A percentile compares a stretch with the other conserved stretches of the same genome.
These are phyloP conservation scores for Elsinoe perseae DNA, from an alignment of 2,329 filamentous ascomycete genomes.

Conservation along the genomic window DNA sequence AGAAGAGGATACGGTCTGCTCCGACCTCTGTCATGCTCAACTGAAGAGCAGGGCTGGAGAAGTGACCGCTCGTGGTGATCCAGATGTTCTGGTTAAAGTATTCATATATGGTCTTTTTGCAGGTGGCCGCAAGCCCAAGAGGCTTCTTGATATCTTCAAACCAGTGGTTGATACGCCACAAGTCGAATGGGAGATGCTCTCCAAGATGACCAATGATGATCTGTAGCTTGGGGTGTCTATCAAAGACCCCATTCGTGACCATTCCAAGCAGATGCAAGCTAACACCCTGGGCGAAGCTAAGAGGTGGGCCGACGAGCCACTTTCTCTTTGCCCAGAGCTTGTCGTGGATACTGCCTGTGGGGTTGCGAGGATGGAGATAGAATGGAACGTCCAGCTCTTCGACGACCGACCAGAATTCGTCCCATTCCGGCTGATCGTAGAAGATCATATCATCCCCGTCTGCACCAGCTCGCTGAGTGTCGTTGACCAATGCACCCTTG, in stretches of 20 bases:
- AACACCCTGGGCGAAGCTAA: constrained; percentile 53
- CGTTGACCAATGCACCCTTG: constrained; percentile 30
- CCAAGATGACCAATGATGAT: constrained; percentile 44
- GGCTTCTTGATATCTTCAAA: constrained; percentile 51
- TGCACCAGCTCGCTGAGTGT: constrained; percentile 46
- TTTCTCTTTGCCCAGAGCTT: constrained; percentile 52
- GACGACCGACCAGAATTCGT: constrained; percentile 53
- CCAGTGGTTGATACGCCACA: constrained; percentile 44
- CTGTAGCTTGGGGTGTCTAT: constrained; percentile 41
- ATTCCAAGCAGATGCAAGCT: constrained; percentile 50
- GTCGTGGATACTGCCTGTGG: constrained; percentile 45
- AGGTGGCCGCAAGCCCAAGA: constrained; percentile 34
- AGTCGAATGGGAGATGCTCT: constrained; percentile 44
- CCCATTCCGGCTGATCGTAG: constrained; percentile 55
- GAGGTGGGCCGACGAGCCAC: constrained; percentile 53
- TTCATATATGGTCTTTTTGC: constrained; percentile 43
- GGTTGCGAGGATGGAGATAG: constrained; percentile 52
- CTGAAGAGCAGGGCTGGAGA: constrained; percentile 46
- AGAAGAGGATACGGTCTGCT: constrained; percentile 25
- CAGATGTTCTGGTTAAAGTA: constrained; percentile 51
- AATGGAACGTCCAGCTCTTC: constrained; percentile 56
- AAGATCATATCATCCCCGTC: constrained; percentile 57
- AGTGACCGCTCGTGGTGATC: constrained; percentile 52
- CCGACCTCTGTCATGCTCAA: constrained; percentile 45
- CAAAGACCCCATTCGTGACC: constrained; percentile 45